phyloP scores from a whole-genome alignment of 768 basidiomycete genomes.

The Mycena chlorophos region DNA sequence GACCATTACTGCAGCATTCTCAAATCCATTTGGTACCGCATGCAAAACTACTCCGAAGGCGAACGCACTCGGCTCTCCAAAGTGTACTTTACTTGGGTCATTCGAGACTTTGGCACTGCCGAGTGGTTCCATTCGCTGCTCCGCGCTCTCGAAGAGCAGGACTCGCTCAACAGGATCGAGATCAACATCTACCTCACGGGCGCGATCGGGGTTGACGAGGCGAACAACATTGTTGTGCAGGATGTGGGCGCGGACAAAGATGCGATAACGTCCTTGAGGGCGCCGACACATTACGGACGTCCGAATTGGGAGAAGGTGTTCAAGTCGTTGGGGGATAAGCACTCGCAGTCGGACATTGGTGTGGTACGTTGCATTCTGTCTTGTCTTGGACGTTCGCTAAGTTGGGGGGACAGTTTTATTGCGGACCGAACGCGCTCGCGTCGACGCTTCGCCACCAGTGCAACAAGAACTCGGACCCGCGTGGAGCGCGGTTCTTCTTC shows the following conservation, averaged over 20 bases:
- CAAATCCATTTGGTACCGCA: slow-evolving; percentile 94
- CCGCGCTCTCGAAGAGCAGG: slow-evolving; percentile 92
- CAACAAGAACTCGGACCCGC: slow-evolving; percentile 62
- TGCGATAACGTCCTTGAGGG: slow-evolving; percentile 82
- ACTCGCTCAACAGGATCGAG: slow-evolving; percentile 81
- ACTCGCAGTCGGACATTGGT: slow-evolving; percentile 86
- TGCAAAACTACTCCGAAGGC: slow-evolving; percentile 80
- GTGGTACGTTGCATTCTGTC: slow-evolving; percentile 48
- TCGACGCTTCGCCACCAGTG: slow-evolving; percentile 53
- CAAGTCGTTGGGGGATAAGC: slow-evolving; percentile 72
- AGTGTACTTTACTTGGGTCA: slow-evolving; percentile 94
- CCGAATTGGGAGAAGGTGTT: slow-evolving; percentile 85
- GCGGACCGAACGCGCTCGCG: slow-evolving; percentile 57
- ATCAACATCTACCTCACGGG: slow-evolving; percentile 94
- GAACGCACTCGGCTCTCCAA: slow-evolving; percentile 85
- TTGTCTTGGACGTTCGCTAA: not conserved
- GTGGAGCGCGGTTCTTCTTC: slow-evolving; percentile 62
- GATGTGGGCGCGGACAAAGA: slow-evolving; percentile 94
- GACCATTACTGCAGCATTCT: slow-evolving; percentile 53
- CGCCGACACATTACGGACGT: slow-evolving; percentile 91
- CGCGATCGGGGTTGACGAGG: slow-evolving; percentile 87
- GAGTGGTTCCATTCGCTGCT: slow-evolving; percentile 95
- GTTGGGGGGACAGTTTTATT: slow-evolving; percentile 46
- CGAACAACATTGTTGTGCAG: slow-evolving; percentile 90
- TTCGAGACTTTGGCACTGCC: slow-evolving; percentile 85